A percentile compares a stretch with the other conserved stretches of the same genome.
phyloP scores from a whole-genome alignment of 2,329 filamentous ascomycete species.

The Aspergillus fischeri region DNA sequence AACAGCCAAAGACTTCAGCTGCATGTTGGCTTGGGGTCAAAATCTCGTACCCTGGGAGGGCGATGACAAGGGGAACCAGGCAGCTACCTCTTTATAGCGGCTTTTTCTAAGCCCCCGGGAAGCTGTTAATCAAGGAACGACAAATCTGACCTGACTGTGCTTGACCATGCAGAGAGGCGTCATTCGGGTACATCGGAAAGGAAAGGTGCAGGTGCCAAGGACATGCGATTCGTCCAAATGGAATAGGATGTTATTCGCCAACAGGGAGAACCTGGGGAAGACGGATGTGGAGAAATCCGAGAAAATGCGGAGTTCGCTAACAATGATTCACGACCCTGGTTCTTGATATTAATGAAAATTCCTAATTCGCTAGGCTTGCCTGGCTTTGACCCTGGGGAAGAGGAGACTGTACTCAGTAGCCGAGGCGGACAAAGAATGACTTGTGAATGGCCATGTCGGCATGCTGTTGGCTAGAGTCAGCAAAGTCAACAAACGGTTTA shows the following conservation, averaged over 20 bases:
- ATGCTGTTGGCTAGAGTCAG: background rate
- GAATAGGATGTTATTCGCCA: background rate
- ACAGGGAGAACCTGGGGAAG: background rate
- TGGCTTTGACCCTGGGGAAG: background rate
- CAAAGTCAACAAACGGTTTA: background rate
- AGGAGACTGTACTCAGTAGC: background rate
- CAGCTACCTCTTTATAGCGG: background rate
- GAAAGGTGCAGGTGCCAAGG: background rate
- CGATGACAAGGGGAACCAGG: background rate
- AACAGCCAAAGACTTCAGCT: slow-evolving; percentile 6
- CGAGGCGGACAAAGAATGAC: no score
- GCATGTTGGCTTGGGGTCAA: slow-evolving; percentile 6
- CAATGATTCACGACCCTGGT: background rate
- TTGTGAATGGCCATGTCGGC: background rate
- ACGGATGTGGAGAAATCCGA: background rate
- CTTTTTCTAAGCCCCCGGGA: background rate
- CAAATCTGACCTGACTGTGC: background rate
- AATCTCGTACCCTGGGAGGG: background rate
- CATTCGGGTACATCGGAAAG: background rate
- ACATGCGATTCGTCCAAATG: background rate
- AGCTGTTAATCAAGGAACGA: background rate
- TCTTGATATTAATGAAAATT: background rate
- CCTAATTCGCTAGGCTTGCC: background rate
- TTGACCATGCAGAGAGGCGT: background rate
- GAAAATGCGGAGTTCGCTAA: background rate